Conservation (phyloP, 495 filamentous ascomycete genomes). For the Hypoxylon lienhwacheense region DNA sequence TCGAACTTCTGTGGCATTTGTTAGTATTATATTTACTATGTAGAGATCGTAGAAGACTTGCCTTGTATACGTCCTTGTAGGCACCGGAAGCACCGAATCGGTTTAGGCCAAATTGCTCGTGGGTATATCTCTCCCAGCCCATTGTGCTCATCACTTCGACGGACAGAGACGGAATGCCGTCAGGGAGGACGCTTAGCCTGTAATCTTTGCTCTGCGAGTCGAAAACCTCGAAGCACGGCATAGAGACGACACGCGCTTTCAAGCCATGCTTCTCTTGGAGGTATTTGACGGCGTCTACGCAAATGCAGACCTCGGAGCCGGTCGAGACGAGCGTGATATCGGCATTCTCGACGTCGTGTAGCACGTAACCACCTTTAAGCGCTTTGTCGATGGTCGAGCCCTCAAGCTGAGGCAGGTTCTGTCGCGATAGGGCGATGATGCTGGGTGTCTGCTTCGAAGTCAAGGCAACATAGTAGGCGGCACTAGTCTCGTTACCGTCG, state of each 20-base stretch:
- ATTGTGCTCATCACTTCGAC: constrained; percentile 91
- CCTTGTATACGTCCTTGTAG: constrained; percentile 97
- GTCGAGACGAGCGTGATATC: constrained; percentile 90
- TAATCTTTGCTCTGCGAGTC: constrained; percentile 93
- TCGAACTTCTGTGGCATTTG: constrained; percentile 80
- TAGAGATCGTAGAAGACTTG: constrained; percentile 48
- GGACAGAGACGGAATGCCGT: constrained; percentile 89
- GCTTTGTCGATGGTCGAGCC: constrained; percentile 82
- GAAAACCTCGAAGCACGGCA: constrained; percentile 98
- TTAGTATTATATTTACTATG: constrained; percentile 35
- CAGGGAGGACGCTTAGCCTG: constrained; percentile 84
- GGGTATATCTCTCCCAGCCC: constrained; percentile 97
- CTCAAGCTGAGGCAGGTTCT: constrained; percentile 98
- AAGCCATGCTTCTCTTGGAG: constrained; percentile 88
- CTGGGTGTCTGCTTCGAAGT: constrained; percentile 87
- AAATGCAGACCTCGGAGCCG: constrained; percentile 93
- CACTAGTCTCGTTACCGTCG: constrained; percentile 97
- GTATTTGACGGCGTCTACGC: constrained; percentile 85
- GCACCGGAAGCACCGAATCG: constrained; percentile 94
- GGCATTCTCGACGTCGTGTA: constrained; percentile 80
- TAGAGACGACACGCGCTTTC: constrained; percentile 88
- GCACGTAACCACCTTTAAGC: constrained; percentile 93
- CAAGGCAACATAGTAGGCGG: constrained; percentile 94
- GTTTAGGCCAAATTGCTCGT: constrained; percentile 99
- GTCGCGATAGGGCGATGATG: constrained; percentile 92